Evolutionary conservation across 345 rosid species (phyloP).

Genomic region (Stellera chamaejasme): DNA sequence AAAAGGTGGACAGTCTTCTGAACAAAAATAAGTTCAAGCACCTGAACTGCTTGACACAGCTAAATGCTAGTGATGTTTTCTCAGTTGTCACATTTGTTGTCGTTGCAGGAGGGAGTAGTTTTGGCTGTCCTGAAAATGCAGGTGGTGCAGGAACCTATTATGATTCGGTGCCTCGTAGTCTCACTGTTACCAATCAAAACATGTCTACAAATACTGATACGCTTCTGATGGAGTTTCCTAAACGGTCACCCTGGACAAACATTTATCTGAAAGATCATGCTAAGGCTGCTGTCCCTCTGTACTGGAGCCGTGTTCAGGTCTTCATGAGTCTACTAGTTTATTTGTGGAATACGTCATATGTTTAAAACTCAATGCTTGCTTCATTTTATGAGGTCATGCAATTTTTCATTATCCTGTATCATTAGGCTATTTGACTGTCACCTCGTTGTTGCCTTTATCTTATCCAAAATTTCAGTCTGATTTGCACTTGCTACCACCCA

Average conservation of each 20-base stretch:
- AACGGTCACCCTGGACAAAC: slow-evolving; percentile 66
- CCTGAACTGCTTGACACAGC: slow-evolving; percentile 3
- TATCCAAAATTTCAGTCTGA: too few species aligned
- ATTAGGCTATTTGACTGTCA: too few species aligned
- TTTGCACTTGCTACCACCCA: too few species aligned
- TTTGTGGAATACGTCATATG: neutral
- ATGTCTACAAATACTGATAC: slow-evolving; percentile 59
- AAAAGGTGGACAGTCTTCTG: neutral
- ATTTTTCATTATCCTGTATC: neutral
- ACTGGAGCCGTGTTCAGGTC: slow-evolving; percentile 78
- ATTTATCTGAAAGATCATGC: slow-evolving; percentile 39
- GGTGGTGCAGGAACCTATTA: slow-evolving; percentile 77
- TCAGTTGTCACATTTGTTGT: slow-evolving; percentile 8
- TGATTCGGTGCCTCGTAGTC: slow-evolving; percentile 72
- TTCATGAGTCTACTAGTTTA: slow-evolving; percentile 12
- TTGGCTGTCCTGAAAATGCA: slow-evolving; percentile 50
- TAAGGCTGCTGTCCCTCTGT: slow-evolving; percentile 62
- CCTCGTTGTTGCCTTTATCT: neutral
- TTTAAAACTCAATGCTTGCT: too few species aligned
- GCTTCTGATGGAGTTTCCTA: slow-evolving; percentile 58
- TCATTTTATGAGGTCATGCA: too few species aligned
- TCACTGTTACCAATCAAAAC: slow-evolving; percentile 47
- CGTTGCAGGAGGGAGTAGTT: slow-evolving; percentile 48
- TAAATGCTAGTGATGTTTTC: neutral
- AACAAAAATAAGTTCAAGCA: neutral